These are phyloP conservation scores for Hyaloperonospora brassicae DNA, from an alignment of 352 stramenopile genomes.

Conservation along the genomic window DNA sequence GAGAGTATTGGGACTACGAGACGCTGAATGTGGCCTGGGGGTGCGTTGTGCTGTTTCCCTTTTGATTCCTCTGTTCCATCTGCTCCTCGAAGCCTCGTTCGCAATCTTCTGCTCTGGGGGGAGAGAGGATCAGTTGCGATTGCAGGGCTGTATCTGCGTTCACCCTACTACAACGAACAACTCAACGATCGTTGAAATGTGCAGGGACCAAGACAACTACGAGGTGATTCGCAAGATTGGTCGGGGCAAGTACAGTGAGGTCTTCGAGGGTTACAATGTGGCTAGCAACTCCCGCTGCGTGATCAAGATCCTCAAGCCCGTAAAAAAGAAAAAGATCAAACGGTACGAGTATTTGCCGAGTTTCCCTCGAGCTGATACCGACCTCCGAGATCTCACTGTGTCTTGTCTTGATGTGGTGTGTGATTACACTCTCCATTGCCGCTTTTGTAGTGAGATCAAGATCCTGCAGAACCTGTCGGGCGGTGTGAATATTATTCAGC, in stretches of 20 bases:
- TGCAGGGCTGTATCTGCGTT: neutral
- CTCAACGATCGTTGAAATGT: neutral
- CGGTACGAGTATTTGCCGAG: conserved; percentile 28
- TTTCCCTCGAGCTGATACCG: neutral
- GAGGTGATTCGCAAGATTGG: conserved; percentile 99
- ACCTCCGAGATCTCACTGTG: conserved; percentile 10
- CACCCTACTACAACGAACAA: neutral
- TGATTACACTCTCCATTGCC: neutral
- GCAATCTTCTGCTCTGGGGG: conserved; percentile 20
- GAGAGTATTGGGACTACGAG: conserved; percentile 99
- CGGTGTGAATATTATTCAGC: conserved; percentile 97
- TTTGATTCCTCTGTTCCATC: neutral
- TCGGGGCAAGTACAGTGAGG: conserved; percentile 98
- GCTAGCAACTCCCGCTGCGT: conserved; percentile 95
- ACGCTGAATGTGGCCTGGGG: conserved; percentile 96
- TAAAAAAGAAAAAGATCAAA: conserved; percentile 99
- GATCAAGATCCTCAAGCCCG: conserved; percentile 99
- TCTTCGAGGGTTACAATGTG: conserved; percentile 97
- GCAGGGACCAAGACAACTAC: conserved; percentile 97
- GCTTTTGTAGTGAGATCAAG: conserved; percentile 92
- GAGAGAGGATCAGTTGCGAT: neutral
- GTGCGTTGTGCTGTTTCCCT: conserved; percentile 24
- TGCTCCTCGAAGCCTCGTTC: neutral
- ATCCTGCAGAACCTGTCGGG: conserved; percentile 99
- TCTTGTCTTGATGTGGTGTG: conserved; percentile 1